Conservation (phyloP, 768 basidiomycete species). For the Pulveroboletus sp. region DNA sequence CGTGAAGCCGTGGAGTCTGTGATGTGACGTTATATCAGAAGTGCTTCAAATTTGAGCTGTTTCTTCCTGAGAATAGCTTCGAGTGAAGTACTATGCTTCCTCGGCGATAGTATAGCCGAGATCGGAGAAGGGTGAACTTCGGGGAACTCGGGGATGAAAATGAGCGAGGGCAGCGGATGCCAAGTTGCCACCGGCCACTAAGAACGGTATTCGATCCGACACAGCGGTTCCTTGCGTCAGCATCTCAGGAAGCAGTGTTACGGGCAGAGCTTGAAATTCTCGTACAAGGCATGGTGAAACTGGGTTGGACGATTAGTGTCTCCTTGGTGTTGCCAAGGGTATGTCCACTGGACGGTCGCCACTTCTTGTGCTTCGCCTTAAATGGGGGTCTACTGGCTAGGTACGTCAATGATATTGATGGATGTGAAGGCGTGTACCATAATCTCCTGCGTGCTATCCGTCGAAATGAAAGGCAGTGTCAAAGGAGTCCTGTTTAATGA, state of each 20-base stretch:
- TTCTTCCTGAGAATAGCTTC: background rate
- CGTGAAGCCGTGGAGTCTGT: background rate
- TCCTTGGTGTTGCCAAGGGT: background rate
- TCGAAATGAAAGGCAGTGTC: background rate
- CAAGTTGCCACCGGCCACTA: conserved; percentile 12
- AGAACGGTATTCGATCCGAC: conserved; percentile 6
- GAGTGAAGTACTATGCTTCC: background rate
- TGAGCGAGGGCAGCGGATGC: conserved; percentile 9
- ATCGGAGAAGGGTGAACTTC: background rate
- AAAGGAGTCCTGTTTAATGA: background rate
- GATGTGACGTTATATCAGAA: background rate
- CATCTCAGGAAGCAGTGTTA: conserved; percentile 10
- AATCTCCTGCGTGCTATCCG: background rate
- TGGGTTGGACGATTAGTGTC: background rate
- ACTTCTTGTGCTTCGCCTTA: background rate
- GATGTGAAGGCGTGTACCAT: background rate
- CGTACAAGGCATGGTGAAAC: conserved; percentile 7
- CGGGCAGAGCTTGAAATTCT: conserved; percentile 6
- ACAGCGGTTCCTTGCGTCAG: conserved; percentile 4
- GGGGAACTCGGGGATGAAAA: conserved; percentile 15
- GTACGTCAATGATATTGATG: background rate
- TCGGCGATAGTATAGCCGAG: conserved; percentile 1
- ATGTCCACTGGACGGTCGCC: background rate
- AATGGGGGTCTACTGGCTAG: conserved; percentile 1
- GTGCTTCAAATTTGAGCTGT: too few relatives aligned